A percentile compares a stretch with the other conserved stretches of the same genome.
These are phyloP conservation scores for Rhododendron molle DNA, from an alignment of 148 eudicot species.

Conservation along the genomic window DNA sequence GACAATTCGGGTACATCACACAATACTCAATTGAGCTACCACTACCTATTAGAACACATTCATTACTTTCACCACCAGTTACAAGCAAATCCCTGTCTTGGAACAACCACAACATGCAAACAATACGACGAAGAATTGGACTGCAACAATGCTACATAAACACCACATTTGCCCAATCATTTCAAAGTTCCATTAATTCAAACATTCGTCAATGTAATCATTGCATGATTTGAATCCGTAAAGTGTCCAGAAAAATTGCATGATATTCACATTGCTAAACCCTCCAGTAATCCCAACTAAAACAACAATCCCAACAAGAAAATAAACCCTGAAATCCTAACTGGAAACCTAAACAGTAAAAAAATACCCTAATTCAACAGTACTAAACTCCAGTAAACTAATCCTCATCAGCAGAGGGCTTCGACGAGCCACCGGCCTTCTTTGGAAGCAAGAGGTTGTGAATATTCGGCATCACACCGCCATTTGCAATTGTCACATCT, in stretches of 20 bases:
- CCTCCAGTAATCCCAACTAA: background rate
- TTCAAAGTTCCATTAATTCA: background rate
- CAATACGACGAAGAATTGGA: no score
- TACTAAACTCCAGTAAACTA: background rate
- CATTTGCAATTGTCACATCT: slow-evolving; percentile 19
- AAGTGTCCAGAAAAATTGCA: background rate
- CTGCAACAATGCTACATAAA: no score
- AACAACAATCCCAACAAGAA: background rate
- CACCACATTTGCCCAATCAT: background rate
- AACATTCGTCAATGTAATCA: background rate
- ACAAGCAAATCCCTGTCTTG: no score
- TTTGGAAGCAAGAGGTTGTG: slow-evolving; percentile 17
- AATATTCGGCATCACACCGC: slow-evolving; percentile 27
- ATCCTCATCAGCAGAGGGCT: slow-evolving; percentile 10
- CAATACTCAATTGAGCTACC: no score
- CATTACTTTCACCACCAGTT: no score
- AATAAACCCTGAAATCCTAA: background rate
- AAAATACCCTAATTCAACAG: background rate
- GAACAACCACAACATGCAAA: no score
- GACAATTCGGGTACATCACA: no score
- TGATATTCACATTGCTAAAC: slow-evolving; percentile 8
- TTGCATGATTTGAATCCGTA: background rate
- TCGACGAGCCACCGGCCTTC: slow-evolving; percentile 7
- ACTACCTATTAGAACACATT: no score
- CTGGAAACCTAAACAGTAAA: background rate